phyloP scores from a whole-genome alignment of 257 asterid species.

The Salvia rosmarinus region DNA sequence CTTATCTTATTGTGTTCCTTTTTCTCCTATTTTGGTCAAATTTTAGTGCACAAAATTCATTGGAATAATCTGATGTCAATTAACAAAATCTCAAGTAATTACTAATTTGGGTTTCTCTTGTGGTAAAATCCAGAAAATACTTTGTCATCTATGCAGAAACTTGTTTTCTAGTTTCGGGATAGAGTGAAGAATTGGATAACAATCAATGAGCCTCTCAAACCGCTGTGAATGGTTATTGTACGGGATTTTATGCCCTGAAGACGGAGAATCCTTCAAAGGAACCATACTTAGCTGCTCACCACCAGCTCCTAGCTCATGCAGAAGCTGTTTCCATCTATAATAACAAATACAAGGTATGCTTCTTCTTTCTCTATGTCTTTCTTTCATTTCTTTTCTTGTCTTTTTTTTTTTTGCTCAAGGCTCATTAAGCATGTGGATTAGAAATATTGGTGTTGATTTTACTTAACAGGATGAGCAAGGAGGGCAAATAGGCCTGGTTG shows the following conservation, averaged over 20 bases:
- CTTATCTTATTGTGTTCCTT: neutral
- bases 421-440: neutral
- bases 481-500: slow-evolving; percentile 58
- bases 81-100: slow-evolving; percentile 13
- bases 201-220: slow-evolving; percentile 62
- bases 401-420: neutral
- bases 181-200: slow-evolving; percentile 65
- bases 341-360: slow-evolving; percentile 47
- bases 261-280: slow-evolving; percentile 42
- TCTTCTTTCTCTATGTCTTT: too few relatives aligned
- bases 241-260: slow-evolving; percentile 59
- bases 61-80: neutral
- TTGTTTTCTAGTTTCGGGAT: slow-evolving; percentile 57
- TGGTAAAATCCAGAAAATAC: slow-evolving; percentile 51
- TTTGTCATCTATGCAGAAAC: slow-evolving; percentile 61
- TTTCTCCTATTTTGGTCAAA: neutral
- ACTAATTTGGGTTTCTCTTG: slow-evolving; percentile 33
- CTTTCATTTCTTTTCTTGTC: neutral
- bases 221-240: slow-evolving; percentile 55
- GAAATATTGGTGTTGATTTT: slow-evolving; percentile 12
- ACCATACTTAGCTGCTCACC: slow-evolving; percentile 54
- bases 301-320: slow-evolving; percentile 55
- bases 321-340: slow-evolving; percentile 53
- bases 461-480: slow-evolving; percentile 47
- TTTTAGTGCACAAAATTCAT: neutral